Percentiles rank a stretch among this genome's conserved stretches.
Conservation (phyloP, 441 rosid genomes). For the Mallotus repandus region DNA sequence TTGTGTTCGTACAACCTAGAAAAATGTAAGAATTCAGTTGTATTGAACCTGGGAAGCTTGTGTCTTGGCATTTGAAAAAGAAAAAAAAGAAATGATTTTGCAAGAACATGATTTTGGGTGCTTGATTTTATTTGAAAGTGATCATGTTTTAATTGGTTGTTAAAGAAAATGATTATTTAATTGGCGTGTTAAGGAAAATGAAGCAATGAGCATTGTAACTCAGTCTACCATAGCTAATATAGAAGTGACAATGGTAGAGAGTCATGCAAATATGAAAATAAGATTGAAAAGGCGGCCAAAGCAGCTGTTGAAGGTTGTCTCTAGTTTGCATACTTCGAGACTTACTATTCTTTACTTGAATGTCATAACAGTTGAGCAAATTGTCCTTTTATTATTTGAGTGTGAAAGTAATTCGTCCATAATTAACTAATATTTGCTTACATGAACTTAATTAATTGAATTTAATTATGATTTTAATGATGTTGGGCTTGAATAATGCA, state of each 20-base stretch:
- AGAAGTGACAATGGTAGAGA: conserved; percentile 83
- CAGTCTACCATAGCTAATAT: conserved; percentile 48
- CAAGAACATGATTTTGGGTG: too few relatives aligned
- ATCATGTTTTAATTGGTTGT: too few relatives aligned
- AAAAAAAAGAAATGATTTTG: too few relatives aligned
- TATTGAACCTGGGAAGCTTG: too few relatives aligned
- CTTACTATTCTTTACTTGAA: conserved; percentile 77
- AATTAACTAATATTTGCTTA: neutral
- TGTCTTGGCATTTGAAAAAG: too few relatives aligned
- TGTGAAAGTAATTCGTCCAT: conserved; percentile 63
- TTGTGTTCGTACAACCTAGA: too few relatives aligned
- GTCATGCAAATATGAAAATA: conserved; percentile 80
- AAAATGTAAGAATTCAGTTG: too few relatives aligned
- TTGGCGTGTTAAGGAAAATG: too few relatives aligned
- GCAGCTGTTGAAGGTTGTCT: conserved; percentile 65
- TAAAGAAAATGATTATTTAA: too few relatives aligned
- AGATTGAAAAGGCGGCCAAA: conserved; percentile 58
- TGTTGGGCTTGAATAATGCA: neutral
- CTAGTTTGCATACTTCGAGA: conserved; percentile 58
- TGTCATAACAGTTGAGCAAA: conserved; percentile 59
- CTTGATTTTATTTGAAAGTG: too few relatives aligned
- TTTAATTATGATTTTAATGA: neutral
- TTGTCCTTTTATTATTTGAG: conserved; percentile 71
- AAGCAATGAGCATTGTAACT: conserved; percentile 22
- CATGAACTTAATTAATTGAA: too few relatives aligned